Conservation (phyloP, 108 stramenopile genomes). For the Pseudonitzschia multistriata region DNA sequence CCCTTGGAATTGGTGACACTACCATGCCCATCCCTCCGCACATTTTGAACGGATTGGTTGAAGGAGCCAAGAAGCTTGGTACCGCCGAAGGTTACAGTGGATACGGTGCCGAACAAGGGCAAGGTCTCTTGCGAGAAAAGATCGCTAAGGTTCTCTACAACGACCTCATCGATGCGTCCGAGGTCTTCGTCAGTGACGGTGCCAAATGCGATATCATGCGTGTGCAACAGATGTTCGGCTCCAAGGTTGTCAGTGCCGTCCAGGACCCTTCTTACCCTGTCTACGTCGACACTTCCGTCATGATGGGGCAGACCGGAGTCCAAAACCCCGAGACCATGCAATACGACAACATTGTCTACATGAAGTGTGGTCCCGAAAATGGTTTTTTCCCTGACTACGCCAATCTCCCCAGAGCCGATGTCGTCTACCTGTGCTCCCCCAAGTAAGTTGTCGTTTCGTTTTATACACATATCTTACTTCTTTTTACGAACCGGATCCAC, state of each 20-base stretch:
- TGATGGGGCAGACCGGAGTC: conserved; percentile 94
- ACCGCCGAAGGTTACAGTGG: conserved; percentile 92
- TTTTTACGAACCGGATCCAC: too few species aligned
- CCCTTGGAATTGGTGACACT: conserved; percentile 96
- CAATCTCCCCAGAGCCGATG: conserved; percentile 84
- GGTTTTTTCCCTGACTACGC: conserved; percentile 95
- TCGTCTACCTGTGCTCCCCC: conserved; percentile 95
- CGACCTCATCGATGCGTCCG: conserved; percentile 84
- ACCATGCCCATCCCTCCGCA: conserved; percentile 95
- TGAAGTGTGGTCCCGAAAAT: conserved; percentile 92
- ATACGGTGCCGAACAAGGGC: conserved; percentile 95
- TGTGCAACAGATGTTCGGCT: conserved; percentile 94
- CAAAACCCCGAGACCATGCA: conserved; percentile 83
- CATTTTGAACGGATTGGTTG: conserved; percentile 88
- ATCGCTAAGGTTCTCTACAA: conserved; percentile 89
- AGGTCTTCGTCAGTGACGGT: conserved; percentile 97
- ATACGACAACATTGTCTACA: conserved; percentile 97
- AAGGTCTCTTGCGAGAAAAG: conserved; percentile 81
- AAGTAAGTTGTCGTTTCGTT: conserved; percentile 53
- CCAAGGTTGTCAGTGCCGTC: conserved; percentile 88
- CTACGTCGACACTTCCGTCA: conserved; percentile 92
- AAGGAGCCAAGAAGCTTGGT: conserved; percentile 84
- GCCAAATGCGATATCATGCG: conserved; percentile 98
- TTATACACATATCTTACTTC: not conserved
- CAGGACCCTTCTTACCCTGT: conserved; percentile 98